Percentiles rank a stretch among this genome's conserved stretches.
These are phyloP conservation scores for Neurospora tetrasperma DNA, from an alignment of 495 filamentous ascomycete genomes.

Conservation along the genomic window DNA sequence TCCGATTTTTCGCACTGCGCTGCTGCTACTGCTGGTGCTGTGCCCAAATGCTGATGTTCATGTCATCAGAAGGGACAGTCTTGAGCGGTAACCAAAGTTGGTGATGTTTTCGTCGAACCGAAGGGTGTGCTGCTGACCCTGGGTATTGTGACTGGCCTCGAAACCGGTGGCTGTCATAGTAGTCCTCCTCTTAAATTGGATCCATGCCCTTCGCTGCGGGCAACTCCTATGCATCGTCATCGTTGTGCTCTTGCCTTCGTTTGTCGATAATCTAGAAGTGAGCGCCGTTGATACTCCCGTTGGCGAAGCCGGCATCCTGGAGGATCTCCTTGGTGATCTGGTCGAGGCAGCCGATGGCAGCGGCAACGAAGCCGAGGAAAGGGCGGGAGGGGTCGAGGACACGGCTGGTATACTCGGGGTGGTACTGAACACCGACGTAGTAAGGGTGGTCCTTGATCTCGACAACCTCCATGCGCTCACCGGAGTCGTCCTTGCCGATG, in stretches of 20 bases:
- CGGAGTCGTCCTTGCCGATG: constrained; percentile 70
- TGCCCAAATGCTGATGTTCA: neutral
- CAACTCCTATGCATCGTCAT: neutral
- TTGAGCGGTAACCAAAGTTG: neutral
- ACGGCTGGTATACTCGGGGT: constrained; percentile 14
- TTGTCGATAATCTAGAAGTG: neutral
- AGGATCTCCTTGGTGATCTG: constrained; percentile 19
- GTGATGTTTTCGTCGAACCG: neutral
- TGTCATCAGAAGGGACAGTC: neutral
- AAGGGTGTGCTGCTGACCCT: neutral
- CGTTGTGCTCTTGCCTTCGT: neutral
- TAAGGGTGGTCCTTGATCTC: constrained; percentile 85
- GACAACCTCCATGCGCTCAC: constrained; percentile 82
- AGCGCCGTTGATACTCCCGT: neutral
- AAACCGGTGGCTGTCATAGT: neutral
- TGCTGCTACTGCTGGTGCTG: neutral
- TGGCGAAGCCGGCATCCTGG: neutral
- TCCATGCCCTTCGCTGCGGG: neutral
- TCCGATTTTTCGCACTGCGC: neutral
- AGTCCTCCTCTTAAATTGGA: neutral
- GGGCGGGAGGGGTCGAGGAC: constrained; percentile 53
- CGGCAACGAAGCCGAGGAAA: constrained; percentile 81
- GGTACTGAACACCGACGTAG: constrained; percentile 52
- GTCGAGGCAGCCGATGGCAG: constrained; percentile 53
- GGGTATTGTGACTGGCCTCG: neutral